Conservation (phyloP, 2,329 filamentous ascomycete genomes). For the Fusarium scirpi region DNA sequence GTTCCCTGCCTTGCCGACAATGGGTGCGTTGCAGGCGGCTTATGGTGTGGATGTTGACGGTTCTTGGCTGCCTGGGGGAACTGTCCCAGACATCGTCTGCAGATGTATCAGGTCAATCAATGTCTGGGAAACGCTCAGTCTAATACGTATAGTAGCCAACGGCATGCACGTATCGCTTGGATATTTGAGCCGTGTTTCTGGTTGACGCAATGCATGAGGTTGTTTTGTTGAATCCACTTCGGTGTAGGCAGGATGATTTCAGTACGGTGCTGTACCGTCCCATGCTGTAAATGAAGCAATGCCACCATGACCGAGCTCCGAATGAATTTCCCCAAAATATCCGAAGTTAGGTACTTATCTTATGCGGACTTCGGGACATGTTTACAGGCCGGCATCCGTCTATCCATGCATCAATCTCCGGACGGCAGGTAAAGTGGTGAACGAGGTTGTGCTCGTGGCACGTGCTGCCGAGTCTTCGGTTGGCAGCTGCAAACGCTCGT, state of each 20-base stretch:
- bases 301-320: constrained; percentile 8
- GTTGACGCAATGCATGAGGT: constrained; percentile 5
- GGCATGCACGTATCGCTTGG: neutral
- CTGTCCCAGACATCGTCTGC: neutral
- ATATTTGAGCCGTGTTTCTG: constrained; percentile 17
- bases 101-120: constrained; percentile 11
- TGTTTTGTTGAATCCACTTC: constrained; percentile 19
- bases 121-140: neutral
- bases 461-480: constrained; percentile 18
- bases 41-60: constrained; percentile 27
- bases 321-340: constrained; percentile 1
- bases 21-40: constrained; percentile 18
- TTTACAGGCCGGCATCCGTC: neutral
- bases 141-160: constrained; percentile 8
- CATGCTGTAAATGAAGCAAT: constrained; percentile 9
- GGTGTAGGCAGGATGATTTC: constrained; percentile 5
- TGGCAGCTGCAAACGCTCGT: constrained; percentile 8
- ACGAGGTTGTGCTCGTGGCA: constrained; percentile 8
- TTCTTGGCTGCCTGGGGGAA: constrained; percentile 19
- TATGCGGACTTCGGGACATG: neutral
- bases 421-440: constrained; percentile 3
- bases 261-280: neutral
- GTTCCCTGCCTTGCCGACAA: constrained; percentile 1
- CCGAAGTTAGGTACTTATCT: neutral
- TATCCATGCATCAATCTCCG: neutral